Conservation (phyloP, 1,284 basidiomycete species). For the Calocybe gambosa region DNA sequence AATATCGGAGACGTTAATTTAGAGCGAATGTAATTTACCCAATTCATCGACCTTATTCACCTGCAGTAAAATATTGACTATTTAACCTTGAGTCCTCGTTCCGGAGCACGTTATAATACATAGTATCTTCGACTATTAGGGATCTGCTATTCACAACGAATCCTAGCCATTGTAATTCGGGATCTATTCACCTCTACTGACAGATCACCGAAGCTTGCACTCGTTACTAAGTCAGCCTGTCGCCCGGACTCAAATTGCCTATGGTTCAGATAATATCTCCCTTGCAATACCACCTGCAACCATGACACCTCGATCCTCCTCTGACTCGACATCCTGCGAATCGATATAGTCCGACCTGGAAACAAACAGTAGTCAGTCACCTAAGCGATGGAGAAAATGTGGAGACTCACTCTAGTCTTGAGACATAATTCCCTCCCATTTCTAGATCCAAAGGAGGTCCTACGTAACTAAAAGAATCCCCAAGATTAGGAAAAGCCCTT, state of each 20-base stretch:
- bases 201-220: too few species aligned
- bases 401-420: slow-evolving; percentile 34
- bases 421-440: slow-evolving; percentile 40
- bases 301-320: slow-evolving; percentile 14
- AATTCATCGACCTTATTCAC: too few species aligned
- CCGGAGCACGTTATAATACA: too few species aligned
- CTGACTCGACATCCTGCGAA: slow-evolving; percentile 8
- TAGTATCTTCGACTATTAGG: too few species aligned
- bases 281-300: slow-evolving; percentile 14
- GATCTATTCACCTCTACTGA: too few species aligned
- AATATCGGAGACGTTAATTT: background rate
- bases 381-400: background rate
- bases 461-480: slow-evolving; percentile 21
- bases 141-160: too few species aligned
- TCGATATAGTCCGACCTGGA: slow-evolving; percentile 13
- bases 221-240: too few species aligned
- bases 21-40: too few species aligned
- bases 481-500: slow-evolving; percentile 28
- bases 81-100: too few species aligned
- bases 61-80: too few species aligned
- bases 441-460: slow-evolving; percentile 35
- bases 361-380: background rate
- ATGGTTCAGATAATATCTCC: slow-evolving; percentile 10
- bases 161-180: too few species aligned
- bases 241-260: background rate